These are phyloP conservation scores for Pueraria montana DNA, from an alignment of 306 rosid genomes.

Conservation along the genomic window DNA sequence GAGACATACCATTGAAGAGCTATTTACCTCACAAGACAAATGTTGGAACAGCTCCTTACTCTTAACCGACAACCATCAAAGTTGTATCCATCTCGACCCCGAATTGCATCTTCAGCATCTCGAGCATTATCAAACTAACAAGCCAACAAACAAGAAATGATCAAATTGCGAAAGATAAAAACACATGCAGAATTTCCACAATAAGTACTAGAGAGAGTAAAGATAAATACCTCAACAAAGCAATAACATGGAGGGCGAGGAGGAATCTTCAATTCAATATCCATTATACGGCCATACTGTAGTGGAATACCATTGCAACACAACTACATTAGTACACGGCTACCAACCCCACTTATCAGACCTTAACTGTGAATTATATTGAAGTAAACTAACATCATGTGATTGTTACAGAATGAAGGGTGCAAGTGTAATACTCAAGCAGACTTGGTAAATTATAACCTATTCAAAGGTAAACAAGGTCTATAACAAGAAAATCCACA, in stretches of 20 bases:
- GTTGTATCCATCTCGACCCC: conserved; percentile 98
- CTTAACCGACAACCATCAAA: conserved; percentile 98
- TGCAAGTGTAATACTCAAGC: background rate
- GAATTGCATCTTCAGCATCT: conserved; percentile 96
- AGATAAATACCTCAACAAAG: conserved; percentile 86
- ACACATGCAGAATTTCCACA: background rate
- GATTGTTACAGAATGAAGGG: background rate
- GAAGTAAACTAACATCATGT: background rate
- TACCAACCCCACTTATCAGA: conserved; percentile 26
- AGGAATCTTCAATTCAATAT: conserved; percentile 93
- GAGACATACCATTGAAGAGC: conserved; percentile 16
- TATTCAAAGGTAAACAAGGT: too few relatives aligned
- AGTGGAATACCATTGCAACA: conserved; percentile 43
- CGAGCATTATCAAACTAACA: conserved; percentile 92
- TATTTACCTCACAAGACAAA: background rate
- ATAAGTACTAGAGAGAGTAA: background rate
- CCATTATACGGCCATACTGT: conserved; percentile 98
- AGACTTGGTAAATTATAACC: too few relatives aligned
- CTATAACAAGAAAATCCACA: too few relatives aligned
- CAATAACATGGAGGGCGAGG: conserved; percentile 98
- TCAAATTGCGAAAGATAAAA: background rate
- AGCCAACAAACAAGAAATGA: conserved; percentile 37
- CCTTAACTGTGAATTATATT: too few relatives aligned
- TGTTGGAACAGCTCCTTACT: conserved; percentile 54
- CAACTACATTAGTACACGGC: conserved; percentile 40